Conservation (phyloP, 495 filamentous ascomycete genomes). For the Chaetomium fimeti region DNA sequence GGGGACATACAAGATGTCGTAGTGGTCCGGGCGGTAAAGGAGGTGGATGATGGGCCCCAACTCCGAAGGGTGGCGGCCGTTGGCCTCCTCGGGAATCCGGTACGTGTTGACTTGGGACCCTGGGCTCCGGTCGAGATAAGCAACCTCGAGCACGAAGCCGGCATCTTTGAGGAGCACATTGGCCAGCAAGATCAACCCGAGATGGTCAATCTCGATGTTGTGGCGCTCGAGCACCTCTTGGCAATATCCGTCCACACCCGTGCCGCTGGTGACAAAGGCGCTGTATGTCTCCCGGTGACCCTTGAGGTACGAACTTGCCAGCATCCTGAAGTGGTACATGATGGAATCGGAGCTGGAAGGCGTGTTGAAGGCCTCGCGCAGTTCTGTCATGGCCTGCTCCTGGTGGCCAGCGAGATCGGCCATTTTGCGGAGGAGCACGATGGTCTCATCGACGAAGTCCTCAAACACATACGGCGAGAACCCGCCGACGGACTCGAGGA, state of each 20-base stretch:
- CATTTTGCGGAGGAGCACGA: constrained; percentile 61
- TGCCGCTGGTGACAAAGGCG: constrained; percentile 61
- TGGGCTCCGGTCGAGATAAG: constrained; percentile 86
- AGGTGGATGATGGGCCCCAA: constrained; percentile 50
- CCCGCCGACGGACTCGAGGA: constrained; percentile 66
- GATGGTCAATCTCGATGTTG: constrained; percentile 81
- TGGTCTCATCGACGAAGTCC: constrained; percentile 77
- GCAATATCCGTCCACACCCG: constrained; percentile 67
- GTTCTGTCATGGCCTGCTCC: constrained; percentile 56
- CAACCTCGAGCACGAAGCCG: constrained; percentile 77
- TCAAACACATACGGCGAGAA: constrained; percentile 67
- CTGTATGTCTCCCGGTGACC: constrained; percentile 64
- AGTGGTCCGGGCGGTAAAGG: constrained; percentile 74
- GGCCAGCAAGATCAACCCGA: constrained; percentile 72
- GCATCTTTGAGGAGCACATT: constrained; percentile 78
- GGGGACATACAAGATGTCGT: constrained; percentile 81
- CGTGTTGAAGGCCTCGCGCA: constrained; percentile 77
- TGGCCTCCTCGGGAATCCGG: constrained; percentile 60
- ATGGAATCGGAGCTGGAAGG: constrained; percentile 63
- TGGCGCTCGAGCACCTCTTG: constrained; percentile 66
- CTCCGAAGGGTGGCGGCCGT: constrained; percentile 45
- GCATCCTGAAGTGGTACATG: constrained; percentile 66
- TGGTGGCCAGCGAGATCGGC: constrained; percentile 53
- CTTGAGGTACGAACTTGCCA: constrained; percentile 88
- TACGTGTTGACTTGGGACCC: constrained; percentile 78